Conservation (phyloP, 2,329 filamentous ascomycete species). For the Amesomyces nigricolor region DNA sequence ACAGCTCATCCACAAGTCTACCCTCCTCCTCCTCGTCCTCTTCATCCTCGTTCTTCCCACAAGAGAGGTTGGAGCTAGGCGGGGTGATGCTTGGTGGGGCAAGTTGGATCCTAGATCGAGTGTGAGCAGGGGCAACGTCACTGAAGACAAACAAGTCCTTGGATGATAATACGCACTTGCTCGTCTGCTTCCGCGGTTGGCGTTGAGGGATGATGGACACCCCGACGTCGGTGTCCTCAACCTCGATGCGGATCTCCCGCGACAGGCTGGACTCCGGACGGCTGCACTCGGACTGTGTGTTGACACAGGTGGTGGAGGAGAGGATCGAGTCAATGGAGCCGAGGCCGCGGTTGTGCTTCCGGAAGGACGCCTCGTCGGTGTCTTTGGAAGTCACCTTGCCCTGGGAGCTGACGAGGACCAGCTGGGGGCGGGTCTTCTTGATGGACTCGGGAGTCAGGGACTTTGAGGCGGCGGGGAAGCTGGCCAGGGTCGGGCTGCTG, state of each 20-base stretch:
- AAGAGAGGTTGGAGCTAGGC: slow-evolving; percentile 2
- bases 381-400: slow-evolving; percentile 12
- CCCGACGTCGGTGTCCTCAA: slow-evolving; percentile 15
- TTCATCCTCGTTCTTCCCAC: slow-evolving; percentile 11
- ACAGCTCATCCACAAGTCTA: slow-evolving; percentile 23
- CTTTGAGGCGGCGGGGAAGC: slow-evolving; percentile 15
- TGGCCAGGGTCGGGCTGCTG: slow-evolving; percentile 23
- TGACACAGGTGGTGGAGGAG: slow-evolving; percentile 26
- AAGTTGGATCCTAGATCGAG: slow-evolving; percentile 6
- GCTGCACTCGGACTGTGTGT: slow-evolving; percentile 27
- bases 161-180: slow-evolving; percentile 8
- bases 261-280: slow-evolving; percentile 25
- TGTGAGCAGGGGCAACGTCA: slow-evolving; percentile 1
- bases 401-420: slow-evolving; percentile 13
- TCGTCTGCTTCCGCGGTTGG: slow-evolving; percentile 9
- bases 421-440: slow-evolving; percentile 17
- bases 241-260: slow-evolving; percentile 18
- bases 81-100: slow-evolving; percentile 1
- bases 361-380: slow-evolving; percentile 17
- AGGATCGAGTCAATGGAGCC: slow-evolving; percentile 27
- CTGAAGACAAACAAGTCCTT: background rate
- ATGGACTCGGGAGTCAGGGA: slow-evolving; percentile 15
- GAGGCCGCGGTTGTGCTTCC: slow-evolving; percentile 24
- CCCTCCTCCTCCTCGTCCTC: slow-evolving; percentile 17
- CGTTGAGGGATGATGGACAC: slow-evolving; percentile 3